Base-by-base conservation (phyloP, 768 basidiomycete species). In the Mycena pura region DNA sequence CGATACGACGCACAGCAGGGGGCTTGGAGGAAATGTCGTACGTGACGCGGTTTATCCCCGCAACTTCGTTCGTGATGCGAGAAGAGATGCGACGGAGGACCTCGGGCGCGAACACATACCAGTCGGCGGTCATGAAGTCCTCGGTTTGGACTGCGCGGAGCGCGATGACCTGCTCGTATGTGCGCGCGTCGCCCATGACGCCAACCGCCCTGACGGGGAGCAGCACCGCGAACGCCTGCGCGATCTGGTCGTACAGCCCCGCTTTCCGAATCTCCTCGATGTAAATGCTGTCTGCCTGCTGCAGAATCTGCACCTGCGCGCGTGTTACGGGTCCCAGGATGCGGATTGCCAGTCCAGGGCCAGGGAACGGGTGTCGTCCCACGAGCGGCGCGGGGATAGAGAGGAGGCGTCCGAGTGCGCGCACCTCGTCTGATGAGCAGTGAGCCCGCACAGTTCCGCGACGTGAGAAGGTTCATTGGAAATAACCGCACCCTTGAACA, bases 121-220 rank as follows among this genome's bases (percentile, higher is more conserved):
- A 99, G 74, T 99, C 96, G 32, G 97, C 97, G 14, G 97, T 99
- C 97, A 99, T 99, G 73, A 99, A 99, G 75, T 99, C 97, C 73
- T 98, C 96, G n/a, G 95, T 89, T 72, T 93, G 90, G 9, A 99
- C 96, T 3, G 97, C 97, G 49, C 97, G 87, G 52, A 99, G 81
- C 1, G 94, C 93, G 58, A 99, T 93, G 47, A 99, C 96, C 88
- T 98, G 96, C 70, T 98, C 95, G 68, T 98, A 99, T 11, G 97
- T 99, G 74, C 97, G 84, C 68, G 86, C 85, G 77, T 99, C 97
- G 31, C 97, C 97, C 88, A 96, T 95, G 14, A 99, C 97, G 59
- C 97, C 97, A 38, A 99, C 97, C 9, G 96, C 97, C 70, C 89
- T 92, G 31, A 99, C 96, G 21, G 97, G 97, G n/a, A 86, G 69